A percentile compares a stretch with the other conserved stretches of the same genome.
These are phyloP conservation scores for Pneumocystis oryctolagi DNA, from an alignment of 1,139 yeast species.

Conservation along the genomic window DNA sequence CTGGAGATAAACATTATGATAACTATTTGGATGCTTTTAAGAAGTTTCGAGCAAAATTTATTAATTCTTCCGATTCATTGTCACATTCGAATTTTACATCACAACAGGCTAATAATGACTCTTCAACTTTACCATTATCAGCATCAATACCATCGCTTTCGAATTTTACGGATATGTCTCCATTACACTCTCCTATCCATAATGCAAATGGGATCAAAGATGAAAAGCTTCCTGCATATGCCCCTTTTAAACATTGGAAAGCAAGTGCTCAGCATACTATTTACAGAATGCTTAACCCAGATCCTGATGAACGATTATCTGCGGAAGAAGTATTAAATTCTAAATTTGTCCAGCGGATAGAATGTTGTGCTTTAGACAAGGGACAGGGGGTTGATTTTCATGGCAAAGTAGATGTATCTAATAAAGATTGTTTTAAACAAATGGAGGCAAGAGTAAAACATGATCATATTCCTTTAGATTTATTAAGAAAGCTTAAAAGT, in stretches of 20 bases:
- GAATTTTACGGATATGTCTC: neutral
- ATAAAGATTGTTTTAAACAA: neutral
- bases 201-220: conserved; percentile 9
- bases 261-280: conserved; percentile 7
- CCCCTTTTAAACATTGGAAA: conserved; percentile 13
- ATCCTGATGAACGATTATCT: conserved; percentile 16
- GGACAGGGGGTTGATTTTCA: neutral
- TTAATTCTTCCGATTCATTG: conserved; percentile 4
- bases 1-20: conserved; percentile 19
- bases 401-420: neutral
- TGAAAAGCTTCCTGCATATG: conserved; percentile 12
- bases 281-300: conserved; percentile 18
- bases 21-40: conserved; percentile 12
- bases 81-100: neutral
- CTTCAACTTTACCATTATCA: neutral
- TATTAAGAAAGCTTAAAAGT: neutral
- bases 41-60: conserved; percentile 13
- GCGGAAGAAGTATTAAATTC: conserved; percentile 14
- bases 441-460: neutral
- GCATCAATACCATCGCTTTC: neutral
- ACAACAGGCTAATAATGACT: neutral
- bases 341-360: conserved; percentile 15
- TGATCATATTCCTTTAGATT: neutral
- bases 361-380: conserved; percentile 8
- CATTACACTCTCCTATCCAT: conserved; percentile 5